phyloP scores from a whole-genome alignment of 2,329 filamentous ascomycete species.

The Aphanocladium album region DNA sequence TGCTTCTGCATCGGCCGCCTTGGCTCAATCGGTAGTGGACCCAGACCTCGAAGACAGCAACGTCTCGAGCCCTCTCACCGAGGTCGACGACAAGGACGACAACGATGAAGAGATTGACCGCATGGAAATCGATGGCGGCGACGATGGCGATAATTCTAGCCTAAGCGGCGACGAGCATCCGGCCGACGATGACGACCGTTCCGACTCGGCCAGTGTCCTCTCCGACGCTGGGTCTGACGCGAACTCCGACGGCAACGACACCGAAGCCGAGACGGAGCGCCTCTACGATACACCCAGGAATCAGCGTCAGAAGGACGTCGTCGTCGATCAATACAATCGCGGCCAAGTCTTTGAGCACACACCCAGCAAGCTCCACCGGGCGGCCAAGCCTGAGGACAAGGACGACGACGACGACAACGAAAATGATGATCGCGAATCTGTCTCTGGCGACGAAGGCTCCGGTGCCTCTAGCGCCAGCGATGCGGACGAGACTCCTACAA shows the following conservation, averaged over 20 bases:
- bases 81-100: slow-evolving; percentile 75
- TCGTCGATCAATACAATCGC: slow-evolving; percentile 51
- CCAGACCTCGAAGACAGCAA: slow-evolving; percentile 60
- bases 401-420: slow-evolving; percentile 31
- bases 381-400: slow-evolving; percentile 29
- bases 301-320: slow-evolving; percentile 56
- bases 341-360: slow-evolving; percentile 58
- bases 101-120: slow-evolving; percentile 65
- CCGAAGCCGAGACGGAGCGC: slow-evolving; percentile 91
- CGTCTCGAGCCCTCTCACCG: slow-evolving; percentile 86
- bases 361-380: slow-evolving; percentile 69
- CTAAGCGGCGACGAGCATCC: slow-evolving; percentile 23
- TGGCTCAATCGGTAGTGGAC: slow-evolving; percentile 36
- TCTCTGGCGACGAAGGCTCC: slow-evolving; percentile 37
- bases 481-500: slow-evolving; percentile 32
- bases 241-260: slow-evolving; percentile 49
- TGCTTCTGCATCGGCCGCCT: slow-evolving; percentile 44
- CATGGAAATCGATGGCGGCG: slow-evolving; percentile 41
- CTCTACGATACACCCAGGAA: slow-evolving; percentile 82
- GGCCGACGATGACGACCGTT: slow-evolving; percentile 27
- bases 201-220: slow-evolving; percentile 48
- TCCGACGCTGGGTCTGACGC: slow-evolving; percentile 46
- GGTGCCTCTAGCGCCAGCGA: slow-evolving; percentile 34
- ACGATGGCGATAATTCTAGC: slow-evolving; percentile 25
- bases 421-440: slow-evolving; percentile 22